phyloP scores from a whole-genome alignment of 805 yeast genomes.

The Nakazawaea ernobii region DNA sequence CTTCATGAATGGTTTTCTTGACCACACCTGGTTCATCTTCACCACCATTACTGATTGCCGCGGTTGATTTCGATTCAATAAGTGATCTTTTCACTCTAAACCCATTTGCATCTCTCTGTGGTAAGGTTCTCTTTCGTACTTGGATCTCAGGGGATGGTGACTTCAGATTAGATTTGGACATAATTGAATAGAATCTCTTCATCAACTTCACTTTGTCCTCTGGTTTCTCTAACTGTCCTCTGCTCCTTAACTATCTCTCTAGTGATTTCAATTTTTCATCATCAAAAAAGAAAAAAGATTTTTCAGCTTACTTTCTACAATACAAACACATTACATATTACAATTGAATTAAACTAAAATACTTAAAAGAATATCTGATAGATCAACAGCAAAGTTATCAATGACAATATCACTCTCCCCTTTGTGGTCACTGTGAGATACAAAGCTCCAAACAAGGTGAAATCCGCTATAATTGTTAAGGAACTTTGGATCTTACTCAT shows the following conservation, averaged over 20 bases:
- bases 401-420: constrained; percentile 1
- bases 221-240: background rate
- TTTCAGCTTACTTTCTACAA: too few relatives aligned
- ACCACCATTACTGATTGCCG: constrained; percentile 34
- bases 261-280: background rate
- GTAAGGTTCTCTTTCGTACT: constrained; percentile 11
- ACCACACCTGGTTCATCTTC: constrained; percentile 12
- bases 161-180: background rate
- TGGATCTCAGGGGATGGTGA: background rate
- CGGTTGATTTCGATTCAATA: constrained; percentile 36
- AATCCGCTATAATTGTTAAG: constrained; percentile 2
- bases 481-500: background rate
- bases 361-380: too few relatives aligned
- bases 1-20: constrained; percentile 36
- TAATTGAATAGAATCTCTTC: background rate
- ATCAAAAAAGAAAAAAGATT: background rate
- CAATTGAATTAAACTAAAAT: too few relatives aligned
- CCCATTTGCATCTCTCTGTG: constrained; percentile 38
- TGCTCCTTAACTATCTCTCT: background rate
- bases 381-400: background rate
- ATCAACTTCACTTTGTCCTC: background rate
- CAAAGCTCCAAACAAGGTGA: background rate
- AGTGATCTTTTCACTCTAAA: constrained; percentile 38
- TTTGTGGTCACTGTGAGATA: constrained; percentile 1
- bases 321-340: too few relatives aligned